Evolutionary conservation across 805 yeast genomes (phyloP).

Genomic region (Candida wancherniae): DNA sequence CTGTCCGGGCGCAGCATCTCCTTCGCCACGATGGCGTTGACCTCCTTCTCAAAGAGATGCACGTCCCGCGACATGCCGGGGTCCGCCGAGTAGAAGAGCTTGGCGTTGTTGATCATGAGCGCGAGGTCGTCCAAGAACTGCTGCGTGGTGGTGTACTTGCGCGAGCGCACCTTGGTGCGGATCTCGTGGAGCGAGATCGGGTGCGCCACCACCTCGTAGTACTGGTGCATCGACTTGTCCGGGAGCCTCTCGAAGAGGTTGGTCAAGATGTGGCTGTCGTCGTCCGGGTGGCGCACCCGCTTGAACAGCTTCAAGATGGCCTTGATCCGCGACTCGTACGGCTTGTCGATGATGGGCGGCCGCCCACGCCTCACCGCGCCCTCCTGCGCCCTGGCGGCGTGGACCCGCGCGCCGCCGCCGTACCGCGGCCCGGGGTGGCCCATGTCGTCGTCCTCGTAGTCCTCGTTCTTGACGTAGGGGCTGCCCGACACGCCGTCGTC

Average conservation of each 20-base stretch:
- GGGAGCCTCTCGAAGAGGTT: constrained; percentile 78
- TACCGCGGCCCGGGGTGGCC: constrained; percentile 4
- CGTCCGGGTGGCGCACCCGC: constrained; percentile 54
- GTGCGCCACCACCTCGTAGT: constrained; percentile 48
- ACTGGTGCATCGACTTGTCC: constrained; percentile 53
- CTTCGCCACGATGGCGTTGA: constrained; percentile 52
- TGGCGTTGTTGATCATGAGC: constrained; percentile 70
- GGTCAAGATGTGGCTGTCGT: constrained; percentile 48
- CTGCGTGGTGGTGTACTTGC: constrained; percentile 74
- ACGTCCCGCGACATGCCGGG: constrained; percentile 59
- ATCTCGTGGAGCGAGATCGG: constrained; percentile 72
- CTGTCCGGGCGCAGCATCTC: constrained; percentile 81
- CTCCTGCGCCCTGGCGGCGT: constrained; percentile 15
- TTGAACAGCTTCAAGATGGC: constrained; percentile 77
- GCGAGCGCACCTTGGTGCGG: constrained; percentile 75
- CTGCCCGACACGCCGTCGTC: constrained; percentile 10
- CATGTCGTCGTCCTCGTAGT: constrained; percentile 16
- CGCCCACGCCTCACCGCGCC: constrained; percentile 73
- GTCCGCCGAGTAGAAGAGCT: constrained; percentile 48
- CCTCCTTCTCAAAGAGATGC: constrained; percentile 55
- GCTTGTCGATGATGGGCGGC: constrained; percentile 87
- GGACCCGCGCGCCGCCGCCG: constrained; percentile 3
- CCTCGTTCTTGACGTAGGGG: constrained; percentile 13
- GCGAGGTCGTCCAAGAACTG: constrained; percentile 73
- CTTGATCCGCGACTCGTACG: constrained; percentile 89